Percentiles rank a stretch among this genome's conserved stretches.
These are phyloP conservation scores for Flaveria floridana DNA, from an alignment of 140 eudicot genomes.

Conservation along the genomic window DNA sequence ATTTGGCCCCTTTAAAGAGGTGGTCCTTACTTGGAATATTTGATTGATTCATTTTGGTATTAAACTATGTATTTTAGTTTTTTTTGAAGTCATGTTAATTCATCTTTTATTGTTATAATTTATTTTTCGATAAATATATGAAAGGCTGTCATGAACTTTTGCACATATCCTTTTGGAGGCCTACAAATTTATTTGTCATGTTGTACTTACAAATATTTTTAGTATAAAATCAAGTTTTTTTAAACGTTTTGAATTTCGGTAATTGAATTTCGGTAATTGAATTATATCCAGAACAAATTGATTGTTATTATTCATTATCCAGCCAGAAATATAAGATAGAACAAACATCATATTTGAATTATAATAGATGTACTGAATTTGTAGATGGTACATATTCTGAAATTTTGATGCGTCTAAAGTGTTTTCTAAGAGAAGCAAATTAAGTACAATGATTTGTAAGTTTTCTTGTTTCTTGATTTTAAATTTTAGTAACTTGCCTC, in stretches of 20 bases:
- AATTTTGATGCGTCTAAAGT: no score
- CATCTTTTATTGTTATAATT: not conserved
- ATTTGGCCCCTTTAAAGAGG: constrained; percentile 10
- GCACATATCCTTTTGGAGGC: not conserved
- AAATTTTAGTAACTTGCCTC: no score
- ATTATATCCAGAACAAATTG: not conserved
- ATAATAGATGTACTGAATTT: not conserved
- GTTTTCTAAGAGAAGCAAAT: no score
- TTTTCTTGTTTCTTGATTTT: no score
- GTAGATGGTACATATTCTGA: not conserved
- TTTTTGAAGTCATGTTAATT: not conserved
- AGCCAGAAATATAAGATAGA: not conserved
- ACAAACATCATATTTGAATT: not conserved
- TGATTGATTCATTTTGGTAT: not conserved
- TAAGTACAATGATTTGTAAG: no score
- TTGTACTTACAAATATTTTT: not conserved
- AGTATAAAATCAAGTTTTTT: not conserved
- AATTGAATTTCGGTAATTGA: not conserved
- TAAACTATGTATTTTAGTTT: not conserved
- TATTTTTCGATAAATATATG: not conserved
- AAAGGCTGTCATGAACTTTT: not conserved
- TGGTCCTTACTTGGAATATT: constrained; percentile 16
- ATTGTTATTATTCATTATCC: not conserved
- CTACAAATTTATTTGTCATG: not conserved
- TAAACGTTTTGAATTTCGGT: not conserved